Conservation (phyloP, 768 basidiomycete species). For the Leccinum subgranulosum region DNA sequence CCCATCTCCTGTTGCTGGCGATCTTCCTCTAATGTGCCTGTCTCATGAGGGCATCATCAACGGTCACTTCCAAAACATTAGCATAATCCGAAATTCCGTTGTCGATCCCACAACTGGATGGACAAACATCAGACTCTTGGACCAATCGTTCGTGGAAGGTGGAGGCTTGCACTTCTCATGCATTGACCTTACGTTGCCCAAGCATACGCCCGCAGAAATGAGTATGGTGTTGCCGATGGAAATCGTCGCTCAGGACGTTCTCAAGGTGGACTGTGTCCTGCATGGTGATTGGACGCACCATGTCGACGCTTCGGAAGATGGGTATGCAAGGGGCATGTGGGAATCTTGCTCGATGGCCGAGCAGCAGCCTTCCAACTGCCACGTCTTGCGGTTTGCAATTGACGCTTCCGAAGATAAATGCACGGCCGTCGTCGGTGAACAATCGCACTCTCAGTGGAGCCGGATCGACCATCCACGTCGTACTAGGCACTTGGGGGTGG, state of each 20-base stretch:
- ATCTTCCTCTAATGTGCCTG: neutral
- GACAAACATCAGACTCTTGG: neutral
- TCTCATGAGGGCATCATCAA: neutral
- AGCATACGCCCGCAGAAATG: neutral
- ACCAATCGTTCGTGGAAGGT: neutral
- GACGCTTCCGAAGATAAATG: neutral
- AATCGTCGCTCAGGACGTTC: neutral
- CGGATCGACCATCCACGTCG: neutral
- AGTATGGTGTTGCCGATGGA: neutral
- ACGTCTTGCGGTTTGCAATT: neutral
- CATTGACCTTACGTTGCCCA: neutral
- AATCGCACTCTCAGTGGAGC: neutral
- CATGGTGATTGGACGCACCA: neutral
- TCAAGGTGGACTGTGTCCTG: neutral
- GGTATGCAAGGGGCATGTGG: neutral
- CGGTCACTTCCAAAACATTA: neutral
- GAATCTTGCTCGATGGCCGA: neutral
- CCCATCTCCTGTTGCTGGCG: neutral
- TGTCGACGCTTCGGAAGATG: neutral
- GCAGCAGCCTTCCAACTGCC: neutral
- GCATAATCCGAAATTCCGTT: constrained; percentile 1
- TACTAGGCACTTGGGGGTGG: neutral
- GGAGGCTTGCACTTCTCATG: neutral
- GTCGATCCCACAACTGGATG: neutral
- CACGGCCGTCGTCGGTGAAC: neutral